Base-by-base conservation (phyloP, 2,329 filamentous ascomycete genomes). In the Hysterium pulicare region DNA sequence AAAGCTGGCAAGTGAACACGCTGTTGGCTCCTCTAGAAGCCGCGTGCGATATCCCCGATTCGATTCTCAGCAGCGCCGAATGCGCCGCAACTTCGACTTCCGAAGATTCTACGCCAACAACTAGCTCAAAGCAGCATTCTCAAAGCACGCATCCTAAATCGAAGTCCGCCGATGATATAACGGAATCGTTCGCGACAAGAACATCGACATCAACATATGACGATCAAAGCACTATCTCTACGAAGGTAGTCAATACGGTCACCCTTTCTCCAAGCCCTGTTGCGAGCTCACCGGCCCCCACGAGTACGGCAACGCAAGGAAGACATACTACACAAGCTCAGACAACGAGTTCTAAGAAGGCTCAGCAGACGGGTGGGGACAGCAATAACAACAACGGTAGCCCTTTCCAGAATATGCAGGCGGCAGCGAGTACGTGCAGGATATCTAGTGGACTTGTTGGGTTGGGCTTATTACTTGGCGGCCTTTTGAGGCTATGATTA, bases 321-420 rank as follows among this genome's bases (percentile, higher is more conserved):
- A 40, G 28, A 21, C 40, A 38, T n/a, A 32, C 22, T 33, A 22
- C 38, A 21, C 38, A 50, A 9, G 39, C 47, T 6, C 32, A 45
- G n/a, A 17, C 32, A 11, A 36, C 41, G 33, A 36, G 23, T 16
- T 40, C 51, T 22, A 31, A 47, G 35, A 41, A 48, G 39, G 33
- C 51, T 19, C 24, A 38, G 15, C 26, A 32, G 15, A 44, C 50
- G 13, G 37, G n/a, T n/a, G n/a, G n/a, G n/a, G n/a, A n/a, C n/a
- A n/a, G n/a, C n/a, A n/a, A 42, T 13, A 51, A 51, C 24, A 50
- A 47, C 37, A 53, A 56, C 23, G 58, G 56, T 15, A 61, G 55
- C 30, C 56, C 54, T 5, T 61, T 61, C 36, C 53, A 54, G 23
- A 57, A 59, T 24, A 53, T 54, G 51, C 52, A 58, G 23, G 56